Conservation (phyloP, 371 early-diverging fungal species). For the Zancudomyces culisetae region DNA sequence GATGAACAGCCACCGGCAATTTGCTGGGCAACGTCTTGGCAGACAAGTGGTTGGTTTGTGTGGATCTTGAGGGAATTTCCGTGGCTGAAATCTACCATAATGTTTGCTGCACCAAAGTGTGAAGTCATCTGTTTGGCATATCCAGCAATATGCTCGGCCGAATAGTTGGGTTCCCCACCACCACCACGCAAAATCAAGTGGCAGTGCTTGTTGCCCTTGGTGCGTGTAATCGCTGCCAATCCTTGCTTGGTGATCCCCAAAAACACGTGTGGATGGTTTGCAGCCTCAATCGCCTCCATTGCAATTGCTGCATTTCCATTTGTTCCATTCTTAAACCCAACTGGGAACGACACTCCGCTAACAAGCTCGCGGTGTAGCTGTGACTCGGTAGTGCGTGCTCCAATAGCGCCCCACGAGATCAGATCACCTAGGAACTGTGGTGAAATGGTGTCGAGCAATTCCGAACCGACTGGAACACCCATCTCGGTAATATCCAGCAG, state of each 20-base stretch:
- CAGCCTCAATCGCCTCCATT: slow-evolving; percentile 78
- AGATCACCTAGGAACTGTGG: slow-evolving; percentile 86
- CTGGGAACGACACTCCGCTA: slow-evolving; percentile 79
- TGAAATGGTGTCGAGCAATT: slow-evolving; percentile 82
- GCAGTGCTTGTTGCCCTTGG: slow-evolving; percentile 65
- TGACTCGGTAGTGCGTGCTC: slow-evolving; percentile 85
- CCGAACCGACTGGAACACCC: slow-evolving; percentile 75
- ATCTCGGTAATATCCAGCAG: slow-evolving; percentile 48
- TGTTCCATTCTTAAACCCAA: slow-evolving; percentile 90
- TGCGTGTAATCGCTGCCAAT: slow-evolving; percentile 69
- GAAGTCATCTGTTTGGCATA: slow-evolving; percentile 38
- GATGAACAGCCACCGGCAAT: slow-evolving; percentile 41
- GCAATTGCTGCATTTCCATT: slow-evolving; percentile 79
- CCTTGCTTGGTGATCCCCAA: slow-evolving; percentile 87
- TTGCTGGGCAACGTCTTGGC: slow-evolving; percentile 45
- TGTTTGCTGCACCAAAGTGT: slow-evolving; percentile 33
- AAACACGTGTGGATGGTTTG: slow-evolving; percentile 70
- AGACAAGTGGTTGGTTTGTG: slow-evolving; percentile 61
- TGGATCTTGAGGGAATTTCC: slow-evolving; percentile 66
- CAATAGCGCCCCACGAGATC: slow-evolving; percentile 87
- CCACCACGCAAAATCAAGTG: slow-evolving; percentile 85
- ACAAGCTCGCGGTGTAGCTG: slow-evolving; percentile 88
- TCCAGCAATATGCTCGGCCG: slow-evolving; percentile 37
- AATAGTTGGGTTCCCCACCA: slow-evolving; percentile 73
- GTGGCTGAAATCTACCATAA: slow-evolving; percentile 92